Base-by-base conservation (phyloP, 352 stramenopile genomes). In the Phytophthora europaea region DNA sequence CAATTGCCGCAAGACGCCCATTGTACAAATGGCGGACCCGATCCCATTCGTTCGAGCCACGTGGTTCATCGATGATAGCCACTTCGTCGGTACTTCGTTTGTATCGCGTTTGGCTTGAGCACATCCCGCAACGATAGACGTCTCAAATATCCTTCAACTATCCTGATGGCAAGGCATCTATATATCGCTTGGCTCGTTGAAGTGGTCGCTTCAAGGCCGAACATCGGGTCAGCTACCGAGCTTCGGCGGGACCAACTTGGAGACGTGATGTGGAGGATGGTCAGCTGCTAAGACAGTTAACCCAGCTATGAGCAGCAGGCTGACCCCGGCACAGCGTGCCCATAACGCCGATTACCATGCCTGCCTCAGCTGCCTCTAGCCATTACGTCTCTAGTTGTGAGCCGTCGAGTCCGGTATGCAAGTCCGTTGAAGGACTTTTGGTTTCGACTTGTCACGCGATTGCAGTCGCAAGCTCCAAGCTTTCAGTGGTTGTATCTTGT, bases 311-410 rank as follows among this genome's bases (percentile, higher is more conserved):
- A 62, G 51, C 36, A 69, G 51, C 16, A 54, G n/a, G 48, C 12
- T 36, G 40, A 16, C 61, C 61, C 59, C 52, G 61, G 61, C 61
- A 62, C 61, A 69, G 50, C 38, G 51, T 61, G 40, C 51, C 47
- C 45, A 47, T 33, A 13, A 36, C 45, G 8, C 31, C 43, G 45
- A 36, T 43, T 57, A 20, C n/a, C 26, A 6, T 18, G 18, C 20
- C 43, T 22, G 38, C 38, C 38, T 45, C 38, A 45, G 16, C 12
- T 6, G 34, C 34, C 13, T 16, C 3, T 15, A 40, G 13, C 13
- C 36, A 43, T 43, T 43, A 13, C 36, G 36, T 43, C 36, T 16
- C 13, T 13, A 40, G 34, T 15, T 40, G 34, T 40, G 12, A 13
- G 9, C 34, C 4, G 34, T 15, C 15, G 34, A 13, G 15, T 40